Evolutionary conservation across 2,329 filamentous ascomycete genomes (phyloP).

Genomic region (Alternaria panax): DNA sequence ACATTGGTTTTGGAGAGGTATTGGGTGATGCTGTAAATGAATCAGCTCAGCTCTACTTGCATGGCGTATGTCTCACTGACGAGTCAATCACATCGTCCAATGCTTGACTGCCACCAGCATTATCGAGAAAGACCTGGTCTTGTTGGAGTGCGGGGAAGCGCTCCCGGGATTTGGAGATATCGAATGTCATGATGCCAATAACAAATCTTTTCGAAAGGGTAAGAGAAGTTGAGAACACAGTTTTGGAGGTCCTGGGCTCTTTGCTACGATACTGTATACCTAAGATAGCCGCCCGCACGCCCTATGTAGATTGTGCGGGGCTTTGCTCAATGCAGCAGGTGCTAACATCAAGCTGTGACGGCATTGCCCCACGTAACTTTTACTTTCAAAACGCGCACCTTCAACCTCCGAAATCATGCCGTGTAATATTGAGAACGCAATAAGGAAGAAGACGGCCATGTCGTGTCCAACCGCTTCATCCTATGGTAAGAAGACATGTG

Average conservation of each 20-base stretch:
- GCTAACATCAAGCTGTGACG: slow-evolving; percentile 9
- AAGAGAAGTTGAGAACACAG: neutral
- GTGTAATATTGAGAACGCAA: neutral
- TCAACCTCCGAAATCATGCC: neutral
- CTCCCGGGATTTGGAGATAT: slow-evolving; percentile 63
- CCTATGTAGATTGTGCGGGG: slow-evolving; percentile 15
- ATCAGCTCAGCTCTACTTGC: neutral
- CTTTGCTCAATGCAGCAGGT: slow-evolving; percentile 18
- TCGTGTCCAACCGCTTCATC: neutral
- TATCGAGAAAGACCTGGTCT: slow-evolving; percentile 77
- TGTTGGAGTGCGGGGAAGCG: slow-evolving; percentile 73
- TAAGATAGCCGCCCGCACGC: slow-evolving; percentile 9
- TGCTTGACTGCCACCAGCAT: slow-evolving; percentile 77
- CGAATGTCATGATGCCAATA: slow-evolving; percentile 50
- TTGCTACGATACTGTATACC: neutral
- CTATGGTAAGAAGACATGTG: neutral
- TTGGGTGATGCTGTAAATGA: slow-evolving; percentile 59
- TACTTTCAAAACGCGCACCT: neutral
- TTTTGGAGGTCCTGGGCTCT: neutral
- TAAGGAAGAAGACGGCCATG: neutral
- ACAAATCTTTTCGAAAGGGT: too few species aligned
- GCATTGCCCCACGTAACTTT: slow-evolving; percentile 7
- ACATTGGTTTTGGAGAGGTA: slow-evolving; percentile 76
- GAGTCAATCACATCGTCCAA: slow-evolving; percentile 71
- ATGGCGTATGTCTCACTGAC: slow-evolving; percentile 52